These are phyloP conservation scores for Macrophomina tecta DNA, from an alignment of 2,329 filamentous ascomycete species.

Conservation along the genomic window DNA sequence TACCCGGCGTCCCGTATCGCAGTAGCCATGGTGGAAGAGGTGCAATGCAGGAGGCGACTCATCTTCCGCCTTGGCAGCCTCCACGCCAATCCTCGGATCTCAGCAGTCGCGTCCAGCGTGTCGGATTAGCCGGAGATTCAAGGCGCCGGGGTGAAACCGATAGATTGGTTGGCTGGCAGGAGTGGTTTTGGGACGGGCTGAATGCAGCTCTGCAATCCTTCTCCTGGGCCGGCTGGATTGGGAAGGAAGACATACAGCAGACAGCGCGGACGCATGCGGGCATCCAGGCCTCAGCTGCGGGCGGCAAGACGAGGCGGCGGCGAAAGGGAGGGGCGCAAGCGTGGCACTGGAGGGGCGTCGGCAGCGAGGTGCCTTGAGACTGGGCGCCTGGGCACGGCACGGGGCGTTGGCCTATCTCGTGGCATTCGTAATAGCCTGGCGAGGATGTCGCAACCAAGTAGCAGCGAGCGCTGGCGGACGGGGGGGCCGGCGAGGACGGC, in stretches of 20 bases:
- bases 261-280: neutral
- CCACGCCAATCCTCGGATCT: slow-evolving; percentile 5
- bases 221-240: neutral
- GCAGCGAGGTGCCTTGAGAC: neutral
- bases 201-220: neutral
- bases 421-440: slow-evolving; percentile 8
- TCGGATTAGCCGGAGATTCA: slow-evolving; percentile 14
- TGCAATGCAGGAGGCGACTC: slow-evolving; percentile 1
- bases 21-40: slow-evolving; percentile 11
- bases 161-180: neutral
- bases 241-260: neutral
- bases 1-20: slow-evolving; percentile 7
- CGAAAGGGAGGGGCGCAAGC: neutral
- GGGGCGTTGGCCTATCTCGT: slow-evolving; percentile 11
- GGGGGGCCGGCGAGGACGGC: neutral
- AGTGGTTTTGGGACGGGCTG: slow-evolving; percentile 1
- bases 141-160: slow-evolving; percentile 1
- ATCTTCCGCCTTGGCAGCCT: slow-evolving; percentile 7
- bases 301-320: neutral
- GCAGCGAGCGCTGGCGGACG: neutral
- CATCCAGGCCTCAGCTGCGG: neutral
- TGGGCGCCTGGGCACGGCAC: slow-evolving; percentile 12
- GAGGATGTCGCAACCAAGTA: neutral
- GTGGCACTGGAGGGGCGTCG: neutral
- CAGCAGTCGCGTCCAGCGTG: neutral